Percentiles rank a stretch among this genome's conserved stretches.
Conservation (phyloP, 2,329 filamentous ascomycete species). For the Colletotrichum trifolii region DNA sequence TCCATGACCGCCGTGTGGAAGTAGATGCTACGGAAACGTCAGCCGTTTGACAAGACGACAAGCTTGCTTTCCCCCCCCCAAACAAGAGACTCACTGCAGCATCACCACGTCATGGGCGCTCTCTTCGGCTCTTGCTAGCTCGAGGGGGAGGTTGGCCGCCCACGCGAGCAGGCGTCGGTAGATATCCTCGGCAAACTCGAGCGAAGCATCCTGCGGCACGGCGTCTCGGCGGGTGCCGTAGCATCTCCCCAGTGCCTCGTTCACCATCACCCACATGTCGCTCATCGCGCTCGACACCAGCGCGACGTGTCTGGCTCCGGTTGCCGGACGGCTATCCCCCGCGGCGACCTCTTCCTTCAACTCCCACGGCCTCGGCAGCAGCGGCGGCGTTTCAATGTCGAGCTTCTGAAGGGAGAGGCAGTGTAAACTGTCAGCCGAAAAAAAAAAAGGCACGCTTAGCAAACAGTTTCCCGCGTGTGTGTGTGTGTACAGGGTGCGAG, state of each 20-base stretch:
- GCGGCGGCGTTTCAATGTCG: constrained; percentile 12
- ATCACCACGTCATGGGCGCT: constrained; percentile 13
- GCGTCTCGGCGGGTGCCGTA: background rate
- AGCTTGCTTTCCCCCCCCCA: no score
- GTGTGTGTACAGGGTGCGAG: no score
- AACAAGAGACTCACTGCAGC: constrained; percentile 16
- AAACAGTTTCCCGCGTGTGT: no score
- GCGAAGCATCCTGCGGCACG: fast-evolving
- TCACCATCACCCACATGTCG: constrained; percentile 17
- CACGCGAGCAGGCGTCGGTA: constrained; percentile 17
- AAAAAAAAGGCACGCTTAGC: no score
- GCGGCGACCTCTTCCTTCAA: background rate
- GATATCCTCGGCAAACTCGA: constrained; percentile 5
- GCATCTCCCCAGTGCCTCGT: background rate
- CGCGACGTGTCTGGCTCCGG: background rate
- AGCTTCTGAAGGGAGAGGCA: background rate
- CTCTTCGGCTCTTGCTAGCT: background rate
- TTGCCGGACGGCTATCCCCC: background rate
- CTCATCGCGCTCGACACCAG: constrained; percentile 5
- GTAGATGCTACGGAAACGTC: constrained; percentile 8
- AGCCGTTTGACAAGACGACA: no score
- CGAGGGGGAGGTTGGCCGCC: constrained; percentile 1
- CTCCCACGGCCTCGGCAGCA: constrained; percentile 14
- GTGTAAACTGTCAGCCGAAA: no score
- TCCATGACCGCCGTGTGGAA: constrained; percentile 23